Percentiles rank a stretch among this genome's conserved stretches.
phyloP scores from a whole-genome alignment of 805 yeast species.

The Ogataea paraovalis region DNA sequence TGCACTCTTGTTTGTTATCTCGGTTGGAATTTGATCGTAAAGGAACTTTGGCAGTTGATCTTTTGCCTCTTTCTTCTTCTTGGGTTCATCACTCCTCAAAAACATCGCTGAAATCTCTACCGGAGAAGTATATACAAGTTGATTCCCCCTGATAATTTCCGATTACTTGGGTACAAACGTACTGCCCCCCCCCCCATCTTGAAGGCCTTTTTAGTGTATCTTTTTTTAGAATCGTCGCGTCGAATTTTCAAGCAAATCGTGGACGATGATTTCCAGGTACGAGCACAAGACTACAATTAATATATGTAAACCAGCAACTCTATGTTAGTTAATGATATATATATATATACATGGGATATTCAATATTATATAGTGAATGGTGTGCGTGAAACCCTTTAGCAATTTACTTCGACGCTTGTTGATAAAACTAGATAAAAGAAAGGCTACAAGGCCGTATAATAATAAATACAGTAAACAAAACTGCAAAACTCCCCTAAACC shows the following conservation, averaged over 20 bases:
- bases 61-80: constrained; percentile 1
- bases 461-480: no score
- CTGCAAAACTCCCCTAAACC: constrained; percentile 3
- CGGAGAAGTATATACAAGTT: no score
- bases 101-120: background rate
- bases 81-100: background rate
- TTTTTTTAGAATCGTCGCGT: background rate
- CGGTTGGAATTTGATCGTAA: constrained; percentile 29
- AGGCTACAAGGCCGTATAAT: no score
- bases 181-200: no score
- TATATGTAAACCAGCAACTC: no score
- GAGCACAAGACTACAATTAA: no score
- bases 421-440: no score
- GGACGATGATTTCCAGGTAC: no score
- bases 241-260: background rate
- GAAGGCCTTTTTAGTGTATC: no score
- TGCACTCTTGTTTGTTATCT: constrained; percentile 22
- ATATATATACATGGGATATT: constrained; percentile 3
- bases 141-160: no score
- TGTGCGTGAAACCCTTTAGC: constrained; percentile 3
- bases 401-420: constrained; percentile 42
- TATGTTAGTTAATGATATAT: no score
- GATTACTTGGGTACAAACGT: no score
- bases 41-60: constrained; percentile 27
- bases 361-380: background rate